These are phyloP conservation scores for Nyctanthes arbortristis DNA, from an alignment of 257 asterid species.

Conservation along the genomic window DNA sequence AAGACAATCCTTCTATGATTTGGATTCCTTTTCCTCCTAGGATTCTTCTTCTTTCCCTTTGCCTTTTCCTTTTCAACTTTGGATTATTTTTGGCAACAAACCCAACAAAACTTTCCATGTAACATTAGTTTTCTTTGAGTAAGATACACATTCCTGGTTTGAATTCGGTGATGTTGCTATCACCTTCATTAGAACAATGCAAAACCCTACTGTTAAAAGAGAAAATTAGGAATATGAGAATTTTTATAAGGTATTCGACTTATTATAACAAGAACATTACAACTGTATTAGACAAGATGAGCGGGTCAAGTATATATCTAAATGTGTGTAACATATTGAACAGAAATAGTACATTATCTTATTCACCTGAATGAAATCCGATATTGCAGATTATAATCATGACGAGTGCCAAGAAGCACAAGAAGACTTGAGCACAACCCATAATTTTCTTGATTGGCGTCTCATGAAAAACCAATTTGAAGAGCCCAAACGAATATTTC, in stretches of 20 bases:
- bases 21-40: no score
- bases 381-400: slow-evolving; percentile 33
- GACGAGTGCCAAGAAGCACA: slow-evolving; percentile 30
- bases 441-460: slow-evolving; percentile 23
- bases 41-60: no score
- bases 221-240: not conserved
- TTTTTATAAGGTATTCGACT: not conserved
- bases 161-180: slow-evolving; percentile 23
- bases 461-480: not conserved
- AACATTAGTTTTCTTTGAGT: slow-evolving; percentile 46
- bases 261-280: no score
- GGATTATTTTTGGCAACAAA: no score
- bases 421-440: slow-evolving; percentile 4
- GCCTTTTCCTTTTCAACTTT: no score
- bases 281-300: no score
- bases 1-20: no score
- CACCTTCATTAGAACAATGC: slow-evolving; percentile 27
- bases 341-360: no score
- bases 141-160: slow-evolving; percentile 30
- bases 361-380: slow-evolving; percentile 31
- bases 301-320: no score
- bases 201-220: slow-evolving; percentile 28
- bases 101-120: no score
- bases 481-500: slow-evolving; percentile 1
- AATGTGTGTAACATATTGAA: no score